Evolutionary conservation across 176 grass and related monocot species (phyloP).

Genomic region (Avena eriantha): DNA sequence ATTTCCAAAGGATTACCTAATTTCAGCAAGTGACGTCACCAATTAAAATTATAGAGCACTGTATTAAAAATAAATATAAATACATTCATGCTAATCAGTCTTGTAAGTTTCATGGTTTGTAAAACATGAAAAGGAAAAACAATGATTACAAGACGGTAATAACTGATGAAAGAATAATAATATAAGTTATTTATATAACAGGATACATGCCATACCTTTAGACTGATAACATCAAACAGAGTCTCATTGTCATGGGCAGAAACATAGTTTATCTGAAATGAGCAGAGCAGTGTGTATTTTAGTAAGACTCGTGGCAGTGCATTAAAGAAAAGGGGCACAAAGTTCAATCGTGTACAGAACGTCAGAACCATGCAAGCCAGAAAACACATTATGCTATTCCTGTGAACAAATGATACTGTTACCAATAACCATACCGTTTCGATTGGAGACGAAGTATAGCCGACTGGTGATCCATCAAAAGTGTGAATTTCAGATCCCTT

Average conservation of each 20-base stretch:
- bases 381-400: conserved; percentile 19
- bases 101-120: conserved; percentile 10
- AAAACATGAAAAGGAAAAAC: conserved; percentile 9
- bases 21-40: neutral
- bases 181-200: neutral
- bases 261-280: conserved; percentile 88
- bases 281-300: conserved; percentile 24
- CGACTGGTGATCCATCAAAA: conserved; percentile 76
- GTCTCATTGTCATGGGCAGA: conserved; percentile 99
- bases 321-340: conserved; percentile 6
- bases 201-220: conserved; percentile 64
- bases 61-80: neutral
- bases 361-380: conserved; percentile 1
- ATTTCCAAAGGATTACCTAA: conserved; percentile 15
- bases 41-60: neutral
- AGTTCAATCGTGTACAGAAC: neutral
- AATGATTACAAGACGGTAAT: neutral
- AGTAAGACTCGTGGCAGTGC: conserved; percentile 13
- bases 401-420: neutral
- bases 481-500: conserved; percentile 88
- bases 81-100: neutral
- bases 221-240: conserved; percentile 89
- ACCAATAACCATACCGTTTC: conserved; percentile 64
- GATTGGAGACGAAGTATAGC: conserved; percentile 68
- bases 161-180: conserved; percentile 6